Percentiles rank a stretch among this genome's conserved stretches.
Conservation (phyloP, 202 grass and related monocot species). For the Digitaria exilis region DNA sequence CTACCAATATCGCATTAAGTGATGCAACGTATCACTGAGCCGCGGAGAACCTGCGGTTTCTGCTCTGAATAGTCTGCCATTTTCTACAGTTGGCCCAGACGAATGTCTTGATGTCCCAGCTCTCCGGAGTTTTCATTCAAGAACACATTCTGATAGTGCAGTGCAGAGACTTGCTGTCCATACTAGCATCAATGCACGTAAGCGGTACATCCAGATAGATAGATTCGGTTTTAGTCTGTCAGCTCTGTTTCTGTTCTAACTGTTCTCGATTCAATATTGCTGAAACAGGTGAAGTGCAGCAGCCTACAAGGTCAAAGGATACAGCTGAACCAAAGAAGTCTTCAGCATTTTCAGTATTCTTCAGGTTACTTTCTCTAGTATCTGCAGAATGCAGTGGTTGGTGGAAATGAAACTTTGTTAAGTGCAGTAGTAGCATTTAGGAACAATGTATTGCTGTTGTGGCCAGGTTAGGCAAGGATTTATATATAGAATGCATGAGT, state of each 20-base stretch:
- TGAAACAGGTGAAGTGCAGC: no score
- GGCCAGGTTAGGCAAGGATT: background rate
- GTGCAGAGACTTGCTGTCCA: constrained; percentile 68
- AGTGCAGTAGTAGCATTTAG: background rate
- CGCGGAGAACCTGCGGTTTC: background rate
- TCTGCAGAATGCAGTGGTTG: background rate
- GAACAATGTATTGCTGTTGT: background rate
- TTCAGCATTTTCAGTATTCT: no score
- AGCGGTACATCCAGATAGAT: constrained; percentile 16
- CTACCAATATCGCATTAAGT: background rate
- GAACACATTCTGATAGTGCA: constrained; percentile 57
- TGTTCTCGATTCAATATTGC: background rate
- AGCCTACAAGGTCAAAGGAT: no score
- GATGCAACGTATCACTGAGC: background rate
- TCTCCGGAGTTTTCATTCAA: constrained; percentile 47
- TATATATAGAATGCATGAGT: background rate
- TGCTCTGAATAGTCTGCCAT: constrained; percentile 14
- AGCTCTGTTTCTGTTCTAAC: constrained; percentile 3
- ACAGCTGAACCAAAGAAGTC: no score
- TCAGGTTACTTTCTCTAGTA: no score
- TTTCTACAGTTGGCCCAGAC: constrained; percentile 48
- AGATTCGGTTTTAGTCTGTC: background rate
- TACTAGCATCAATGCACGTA: constrained; percentile 59
- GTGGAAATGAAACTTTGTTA: background rate
- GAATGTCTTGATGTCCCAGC: constrained; percentile 54